Evolutionary conservation across 768 basidiomycete genomes (phyloP), one percentile per base, ranked within the genome.

Genomic region (Mycena crocata): DNA sequence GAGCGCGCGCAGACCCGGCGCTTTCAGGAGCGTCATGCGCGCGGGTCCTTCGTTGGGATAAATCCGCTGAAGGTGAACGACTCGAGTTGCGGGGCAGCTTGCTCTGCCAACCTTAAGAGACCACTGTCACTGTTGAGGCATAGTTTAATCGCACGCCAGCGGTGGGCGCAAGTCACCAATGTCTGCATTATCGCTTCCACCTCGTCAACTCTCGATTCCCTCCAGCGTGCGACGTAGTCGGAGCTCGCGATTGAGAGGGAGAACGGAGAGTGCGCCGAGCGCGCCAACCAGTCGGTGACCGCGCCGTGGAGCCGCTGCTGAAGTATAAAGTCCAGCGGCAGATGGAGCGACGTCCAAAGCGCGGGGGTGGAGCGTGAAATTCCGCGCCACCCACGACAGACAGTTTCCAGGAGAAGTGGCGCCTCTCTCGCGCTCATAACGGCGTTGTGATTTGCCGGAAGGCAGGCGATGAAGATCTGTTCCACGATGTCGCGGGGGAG

Each of bases 301-400:
- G 12, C 9, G 5, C 21, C 8, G 17, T n/a, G 12, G 45, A 7
- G 45, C n/a, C 26, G n/a, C 45, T 9, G n/a, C 14, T 46, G 23
- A 15, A 46, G 26, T 12, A 26, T 28, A 26, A 24, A 15, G 8
- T 46, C 23, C 8, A 46, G 45, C 8, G 45, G 45, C 23, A 46
- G n/a, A 24, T 46, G 45, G 14, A 46, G 45, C n/a, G 5, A 78
- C 58, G n/a, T 51, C 62, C 30, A 46, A 12, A 46, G 45, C 23
- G 23, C 45, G 14, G 77, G 77, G 1, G 76, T 78, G 19, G 69
- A 55, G 5, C 65, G 65, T 4, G 67, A 62, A 7, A 77, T 48
- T 13, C 59, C 60, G 7, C 78, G 72, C 77, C 77, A 78, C 0
- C 66, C 24, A 46, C 71, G 68, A 44, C 77, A 78, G n/a, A 78